A percentile compares a stretch with the other conserved stretches of the same genome.
Evolutionary conservation across 768 basidiomycete genomes (phyloP).

Genomic region (Favolaschia claudopus): DNA sequence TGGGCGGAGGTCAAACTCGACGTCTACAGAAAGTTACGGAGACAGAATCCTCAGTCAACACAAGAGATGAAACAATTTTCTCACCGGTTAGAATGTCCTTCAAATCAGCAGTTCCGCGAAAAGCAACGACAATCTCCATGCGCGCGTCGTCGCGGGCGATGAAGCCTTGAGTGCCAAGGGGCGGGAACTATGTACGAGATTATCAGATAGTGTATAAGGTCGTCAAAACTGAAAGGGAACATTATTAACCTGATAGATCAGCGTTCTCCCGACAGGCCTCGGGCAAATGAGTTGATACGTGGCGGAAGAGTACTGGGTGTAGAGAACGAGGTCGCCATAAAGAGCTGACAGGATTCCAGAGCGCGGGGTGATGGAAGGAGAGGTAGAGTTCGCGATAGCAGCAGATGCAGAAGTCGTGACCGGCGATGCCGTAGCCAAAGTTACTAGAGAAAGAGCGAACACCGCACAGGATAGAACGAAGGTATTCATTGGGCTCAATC

Average conservation of each 20-base stretch:
- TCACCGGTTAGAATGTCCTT: not conserved
- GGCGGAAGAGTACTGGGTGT: constrained; percentile 59
- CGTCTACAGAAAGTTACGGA: not conserved
- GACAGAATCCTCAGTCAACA: not conserved
- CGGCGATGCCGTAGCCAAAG: too few relatives aligned
- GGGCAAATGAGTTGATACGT: constrained; percentile 56
- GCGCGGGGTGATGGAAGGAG: not conserved
- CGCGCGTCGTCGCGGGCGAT: constrained; percentile 31
- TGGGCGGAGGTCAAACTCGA: not conserved
- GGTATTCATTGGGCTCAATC: too few relatives aligned
- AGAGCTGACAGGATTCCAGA: constrained; percentile 42
- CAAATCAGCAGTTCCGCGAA: constrained; percentile 28
- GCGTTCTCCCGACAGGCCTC: constrained; percentile 54
- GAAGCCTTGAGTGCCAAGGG: constrained; percentile 27
- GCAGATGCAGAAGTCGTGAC: not conserved
- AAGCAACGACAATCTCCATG: constrained; percentile 29
- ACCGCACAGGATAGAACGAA: too few relatives aligned
- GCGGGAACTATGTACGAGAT: not conserved
- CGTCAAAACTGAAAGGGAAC: not conserved
- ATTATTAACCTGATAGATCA: constrained; percentile 49
- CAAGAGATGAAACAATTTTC: not conserved
- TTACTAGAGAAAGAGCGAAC: too few relatives aligned
- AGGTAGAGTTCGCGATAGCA: not conserved
- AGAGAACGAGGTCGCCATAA: constrained; percentile 52
- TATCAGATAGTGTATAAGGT: not conserved